Evolutionary conservation across 2,329 filamentous ascomycete genomes (phyloP).

Genomic region (Xylariomycetidae sp.): DNA sequence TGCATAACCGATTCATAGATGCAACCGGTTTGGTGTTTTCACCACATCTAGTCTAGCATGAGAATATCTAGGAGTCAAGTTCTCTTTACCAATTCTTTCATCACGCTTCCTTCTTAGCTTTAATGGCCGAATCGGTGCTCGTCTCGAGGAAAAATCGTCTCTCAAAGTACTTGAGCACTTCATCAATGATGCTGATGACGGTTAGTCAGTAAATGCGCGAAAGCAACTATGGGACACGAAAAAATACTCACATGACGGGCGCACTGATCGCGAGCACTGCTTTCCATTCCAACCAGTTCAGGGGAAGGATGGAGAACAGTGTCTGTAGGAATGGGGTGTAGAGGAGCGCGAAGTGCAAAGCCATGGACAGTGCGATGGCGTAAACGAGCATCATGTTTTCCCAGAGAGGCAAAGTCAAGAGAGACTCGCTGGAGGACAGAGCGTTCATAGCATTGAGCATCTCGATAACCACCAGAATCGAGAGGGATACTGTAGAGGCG

Average conservation of each 20-base stretch:
- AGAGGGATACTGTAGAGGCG: conserved; percentile 89
- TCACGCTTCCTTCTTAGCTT: conserved; percentile 47
- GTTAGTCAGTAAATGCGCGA: conserved; percentile 13
- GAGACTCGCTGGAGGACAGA: conserved; percentile 88
- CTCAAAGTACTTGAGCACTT: conserved; percentile 76
- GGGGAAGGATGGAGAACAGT: conserved; percentile 84
- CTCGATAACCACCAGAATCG: conserved; percentile 91
- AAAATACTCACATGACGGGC: conserved; percentile 76
- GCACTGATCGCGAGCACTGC: conserved; percentile 84
- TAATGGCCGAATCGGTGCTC: conserved; percentile 31
- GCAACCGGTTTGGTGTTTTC: background rate
- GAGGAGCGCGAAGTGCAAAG: conserved; percentile 86
- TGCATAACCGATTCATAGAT: background rate
- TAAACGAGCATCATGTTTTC: conserved; percentile 98
- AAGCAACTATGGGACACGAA: background rate
- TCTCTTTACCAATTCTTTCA: conserved; percentile 15
- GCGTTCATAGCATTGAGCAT: conserved; percentile 99
- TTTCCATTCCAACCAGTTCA: conserved; percentile 86
- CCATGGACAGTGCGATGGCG: conserved; percentile 89
- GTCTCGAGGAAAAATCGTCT: conserved; percentile 59
- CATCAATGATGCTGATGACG: conserved; percentile 65
- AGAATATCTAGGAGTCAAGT: conserved; percentile 4
- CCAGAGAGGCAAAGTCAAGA: conserved; percentile 93
- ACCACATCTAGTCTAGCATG: conserved; percentile 1
- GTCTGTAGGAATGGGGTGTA: conserved; percentile 86